These are phyloP conservation scores for Castanea mollissima DNA, from an alignment of 306 rosid species.

Conservation along the genomic window DNA sequence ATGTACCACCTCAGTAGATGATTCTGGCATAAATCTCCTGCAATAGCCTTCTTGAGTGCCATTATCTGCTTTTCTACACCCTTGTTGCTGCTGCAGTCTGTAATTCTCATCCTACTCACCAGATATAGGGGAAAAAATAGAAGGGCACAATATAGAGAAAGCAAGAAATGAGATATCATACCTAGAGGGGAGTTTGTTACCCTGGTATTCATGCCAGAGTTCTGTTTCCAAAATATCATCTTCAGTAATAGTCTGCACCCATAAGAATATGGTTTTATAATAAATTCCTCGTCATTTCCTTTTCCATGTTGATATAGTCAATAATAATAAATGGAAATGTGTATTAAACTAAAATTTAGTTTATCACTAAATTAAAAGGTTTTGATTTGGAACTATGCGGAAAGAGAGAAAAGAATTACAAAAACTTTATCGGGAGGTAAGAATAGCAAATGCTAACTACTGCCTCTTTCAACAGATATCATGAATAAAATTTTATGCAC, in stretches of 20 bases:
- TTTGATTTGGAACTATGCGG: not conserved
- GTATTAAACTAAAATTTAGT: not conserved
- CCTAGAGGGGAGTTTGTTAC: constrained; percentile 15
- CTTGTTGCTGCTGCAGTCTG: constrained; percentile 14
- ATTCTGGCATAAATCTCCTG: constrained; percentile 4
- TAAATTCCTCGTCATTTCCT: not conserved
- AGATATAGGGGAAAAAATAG: not conserved
- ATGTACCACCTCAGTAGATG: not conserved
- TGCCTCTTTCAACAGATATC: no score
- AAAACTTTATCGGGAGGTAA: not conserved
- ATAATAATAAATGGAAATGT: not conserved
- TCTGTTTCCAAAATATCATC: constrained; percentile 33
- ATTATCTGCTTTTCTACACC: not conserved
- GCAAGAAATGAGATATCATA: not conserved
- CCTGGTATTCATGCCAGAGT: constrained; percentile 41
- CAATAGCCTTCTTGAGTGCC: not conserved
- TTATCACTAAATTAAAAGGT: not conserved
- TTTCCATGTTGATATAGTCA: not conserved
- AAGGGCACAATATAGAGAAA: not conserved
- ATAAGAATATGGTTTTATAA: not conserved
- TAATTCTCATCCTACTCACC: not conserved
- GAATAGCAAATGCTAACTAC: not conserved
- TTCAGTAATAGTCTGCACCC: constrained; percentile 33
- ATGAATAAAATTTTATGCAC: not conserved
- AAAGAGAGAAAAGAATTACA: not conserved